Evolutionary conservation across 257 asterid genomes (phyloP), one percentile per base, ranked within the genome.

Genomic region (Nicotiana tabacum): DNA sequence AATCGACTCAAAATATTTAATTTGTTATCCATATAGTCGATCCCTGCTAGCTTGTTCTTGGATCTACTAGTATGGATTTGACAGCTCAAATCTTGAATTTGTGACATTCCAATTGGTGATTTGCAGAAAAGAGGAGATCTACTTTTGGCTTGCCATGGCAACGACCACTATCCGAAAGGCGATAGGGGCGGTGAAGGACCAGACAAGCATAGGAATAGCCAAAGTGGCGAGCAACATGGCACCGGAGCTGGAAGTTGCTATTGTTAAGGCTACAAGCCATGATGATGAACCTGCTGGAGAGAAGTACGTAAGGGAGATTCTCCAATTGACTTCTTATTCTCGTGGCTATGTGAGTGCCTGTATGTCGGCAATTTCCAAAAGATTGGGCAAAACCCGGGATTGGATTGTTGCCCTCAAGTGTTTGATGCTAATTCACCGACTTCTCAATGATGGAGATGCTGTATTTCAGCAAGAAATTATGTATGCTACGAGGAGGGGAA

Each of bases 131-230:
- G 11, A 39, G 37, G n/a, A 37, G 9, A 33, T 67, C 29, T 67
- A 17, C 3, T 33, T 33, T 67, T 17, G 16, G 27, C 55, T 37
- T 39, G 6, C 29, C 66, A 90, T 92, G 95, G 91, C 95, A 66
- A 93, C 92, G 74, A 91, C 66, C 68, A 90, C 95, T 1, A 87
- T 90, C 2, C 88, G 95, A 29, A 91, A 91, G 78, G 95, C 95
- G 66, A 89, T 91, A 33, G 95, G 95, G 46, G 92, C 95, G 33
- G 92, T 91, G 86, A 91, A 91, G 90, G 93, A 91, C 60, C 95
- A 91, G 77, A 89, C 93, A 6, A 91, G 95, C 83, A 91, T 91
- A 67, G 90, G 95, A 15, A 83, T 91, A 4, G 95, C 93, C 1
- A 91, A 91, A 83, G 95, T 91, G 1, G 89, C 95, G 8, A 86